These are phyloP conservation scores for Penicillium vulpinum DNA, from an alignment of 2,329 filamentous ascomycete genomes.

Conservation along the genomic window DNA sequence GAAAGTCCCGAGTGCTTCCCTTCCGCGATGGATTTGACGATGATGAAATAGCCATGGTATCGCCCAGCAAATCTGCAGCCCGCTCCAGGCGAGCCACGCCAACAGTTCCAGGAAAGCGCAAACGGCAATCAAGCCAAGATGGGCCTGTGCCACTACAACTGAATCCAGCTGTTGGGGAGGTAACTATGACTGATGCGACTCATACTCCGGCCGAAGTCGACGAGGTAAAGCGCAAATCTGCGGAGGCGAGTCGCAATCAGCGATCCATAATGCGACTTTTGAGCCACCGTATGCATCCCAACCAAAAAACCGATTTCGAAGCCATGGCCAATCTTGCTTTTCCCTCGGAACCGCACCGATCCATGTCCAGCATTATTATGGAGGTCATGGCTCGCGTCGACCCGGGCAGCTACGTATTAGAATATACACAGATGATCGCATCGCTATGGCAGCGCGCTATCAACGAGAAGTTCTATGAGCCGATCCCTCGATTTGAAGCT, in stretches of 20 bases:
- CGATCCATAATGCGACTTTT: slow-evolving; percentile 56
- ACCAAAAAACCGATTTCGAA: slow-evolving; percentile 55
- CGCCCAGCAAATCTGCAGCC: slow-evolving; percentile 53
- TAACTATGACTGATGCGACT: slow-evolving; percentile 27
- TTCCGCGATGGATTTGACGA: slow-evolving; percentile 66
- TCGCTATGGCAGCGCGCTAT: slow-evolving; percentile 58
- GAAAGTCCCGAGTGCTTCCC: slow-evolving; percentile 48
- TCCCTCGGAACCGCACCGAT: slow-evolving; percentile 51
- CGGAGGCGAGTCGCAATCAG: slow-evolving; percentile 27
- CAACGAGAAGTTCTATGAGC: slow-evolving; percentile 53
- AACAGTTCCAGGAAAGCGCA: slow-evolving; percentile 58
- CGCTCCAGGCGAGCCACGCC: slow-evolving; percentile 56
- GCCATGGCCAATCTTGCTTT: slow-evolving; percentile 53
- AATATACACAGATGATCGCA: slow-evolving; percentile 53
- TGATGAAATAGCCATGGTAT: slow-evolving; percentile 57
- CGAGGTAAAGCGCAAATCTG: slow-evolving; percentile 28
- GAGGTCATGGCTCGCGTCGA: slow-evolving; percentile 50
- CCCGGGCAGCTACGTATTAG: slow-evolving; percentile 48
- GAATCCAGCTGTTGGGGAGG: slow-evolving; percentile 31
- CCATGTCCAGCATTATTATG: slow-evolving; percentile 56
- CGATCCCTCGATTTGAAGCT: slow-evolving; percentile 45
- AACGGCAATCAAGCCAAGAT: slow-evolving; percentile 53
- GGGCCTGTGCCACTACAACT: slow-evolving; percentile 54
- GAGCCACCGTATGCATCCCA: slow-evolving; percentile 53
- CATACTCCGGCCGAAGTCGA: slow-evolving; percentile 29